phyloP scores from a whole-genome alignment of 2,329 filamentous ascomycete species.

The Chaetomiaceae sp. region DNA sequence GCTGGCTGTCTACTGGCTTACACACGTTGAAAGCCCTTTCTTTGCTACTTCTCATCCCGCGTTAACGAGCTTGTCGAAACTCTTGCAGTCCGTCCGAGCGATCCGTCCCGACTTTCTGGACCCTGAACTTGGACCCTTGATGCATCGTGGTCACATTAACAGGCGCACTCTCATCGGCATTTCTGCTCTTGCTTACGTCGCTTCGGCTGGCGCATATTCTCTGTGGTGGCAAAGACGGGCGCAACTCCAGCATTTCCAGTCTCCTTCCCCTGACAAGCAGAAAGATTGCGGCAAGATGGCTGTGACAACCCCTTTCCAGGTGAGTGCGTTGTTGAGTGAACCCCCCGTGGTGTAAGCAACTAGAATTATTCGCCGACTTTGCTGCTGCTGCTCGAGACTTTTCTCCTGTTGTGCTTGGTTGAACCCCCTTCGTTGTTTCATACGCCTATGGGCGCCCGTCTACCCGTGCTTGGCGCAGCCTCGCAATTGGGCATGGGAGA shows the following conservation, averaged over 20 bases:
- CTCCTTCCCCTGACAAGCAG: neutral
- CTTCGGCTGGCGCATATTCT: conserved; percentile 22
- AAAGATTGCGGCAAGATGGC: conserved; percentile 36
- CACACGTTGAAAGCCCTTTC: too few species aligned
- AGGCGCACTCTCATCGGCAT: conserved; percentile 18
- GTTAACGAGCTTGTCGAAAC: neutral
- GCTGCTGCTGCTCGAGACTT: too few species aligned
- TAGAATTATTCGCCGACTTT: too few species aligned
- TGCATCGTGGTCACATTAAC: conserved; percentile 12
- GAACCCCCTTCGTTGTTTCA: conserved; percentile 10
- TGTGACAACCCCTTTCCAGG: conserved; percentile 41
- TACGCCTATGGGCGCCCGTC: neutral
- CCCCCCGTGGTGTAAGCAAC: too few species aligned
- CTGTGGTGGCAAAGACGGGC: conserved; percentile 13
- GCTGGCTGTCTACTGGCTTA: too few species aligned
- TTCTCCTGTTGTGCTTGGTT: neutral
- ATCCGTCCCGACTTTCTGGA: neutral
- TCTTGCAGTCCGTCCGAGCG: neutral
- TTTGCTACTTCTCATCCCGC: neutral
- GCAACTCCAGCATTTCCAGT: conserved; percentile 9
- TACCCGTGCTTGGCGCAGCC: neutral
- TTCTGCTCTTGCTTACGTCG: conserved; percentile 20
- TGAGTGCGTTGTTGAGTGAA: conserved; percentile 26
- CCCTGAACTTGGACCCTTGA: conserved; percentile 4
- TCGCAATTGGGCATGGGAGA: too few species aligned